A percentile compares a stretch with the other conserved stretches of the same genome.
Conservation (phyloP, 495 filamentous ascomycete species). For the Xylaria flabelliformis region DNA sequence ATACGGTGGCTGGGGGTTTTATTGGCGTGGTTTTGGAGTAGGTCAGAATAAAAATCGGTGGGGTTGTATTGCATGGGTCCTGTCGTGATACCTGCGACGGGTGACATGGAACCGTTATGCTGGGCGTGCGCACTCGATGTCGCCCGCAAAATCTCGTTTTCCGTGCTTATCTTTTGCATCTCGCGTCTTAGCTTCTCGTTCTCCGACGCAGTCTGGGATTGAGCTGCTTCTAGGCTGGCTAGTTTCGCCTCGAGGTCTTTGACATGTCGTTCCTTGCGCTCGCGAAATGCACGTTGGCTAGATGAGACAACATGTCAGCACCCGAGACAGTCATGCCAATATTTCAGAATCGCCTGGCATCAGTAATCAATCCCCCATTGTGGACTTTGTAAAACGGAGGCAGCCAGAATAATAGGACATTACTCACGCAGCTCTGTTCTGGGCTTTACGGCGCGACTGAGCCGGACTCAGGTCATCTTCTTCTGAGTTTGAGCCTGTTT, state of each 20-base stretch:
- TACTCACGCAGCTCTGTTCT: conserved; percentile 95
- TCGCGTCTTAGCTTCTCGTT: conserved; percentile 86
- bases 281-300: conserved; percentile 92
- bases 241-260: conserved; percentile 91
- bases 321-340: neutral
- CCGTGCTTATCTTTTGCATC: conserved; percentile 77
- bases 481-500: conserved; percentile 54
- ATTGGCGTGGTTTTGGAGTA: conserved; percentile 61
- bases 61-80: conserved; percentile 79
- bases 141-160: conserved; percentile 94
- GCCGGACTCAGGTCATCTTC: conserved; percentile 74
- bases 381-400: neutral
- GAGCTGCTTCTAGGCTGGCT: conserved; percentile 67
- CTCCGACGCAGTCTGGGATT: conserved; percentile 58
- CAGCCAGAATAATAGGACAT: conserved; percentile 28
- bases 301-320: conserved; percentile 16
- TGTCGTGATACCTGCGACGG: conserved; percentile 47
- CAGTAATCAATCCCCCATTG: no score
- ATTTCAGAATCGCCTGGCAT: neutral
- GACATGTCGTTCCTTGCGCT: conserved; percentile 93
- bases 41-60: conserved; percentile 69
- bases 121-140: conserved; percentile 56
- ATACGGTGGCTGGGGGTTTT: conserved; percentile 72
- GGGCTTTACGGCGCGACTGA: conserved; percentile 87
- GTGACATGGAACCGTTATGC: conserved; percentile 36